These are phyloP conservation scores for Ophiostoma perfectum DNA, from an alignment of 2,329 filamentous ascomycete genomes.

Conservation along the genomic window DNA sequence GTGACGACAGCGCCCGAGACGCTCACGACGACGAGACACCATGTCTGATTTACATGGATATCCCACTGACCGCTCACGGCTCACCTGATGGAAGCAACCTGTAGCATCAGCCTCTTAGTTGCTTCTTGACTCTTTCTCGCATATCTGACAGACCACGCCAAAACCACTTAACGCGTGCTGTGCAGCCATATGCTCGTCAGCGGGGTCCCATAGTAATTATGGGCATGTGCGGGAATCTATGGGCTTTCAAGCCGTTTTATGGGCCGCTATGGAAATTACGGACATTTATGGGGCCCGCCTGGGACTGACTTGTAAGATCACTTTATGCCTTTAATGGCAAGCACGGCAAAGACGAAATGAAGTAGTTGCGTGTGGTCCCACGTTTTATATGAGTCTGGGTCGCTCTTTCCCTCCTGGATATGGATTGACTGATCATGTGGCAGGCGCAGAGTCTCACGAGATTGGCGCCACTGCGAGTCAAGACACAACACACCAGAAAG, in stretches of 20 bases:
- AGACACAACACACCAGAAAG: too few relatives aligned
- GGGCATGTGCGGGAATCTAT: constrained; percentile 6
- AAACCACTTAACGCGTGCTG: constrained; percentile 1
- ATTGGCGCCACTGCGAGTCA: too few relatives aligned
- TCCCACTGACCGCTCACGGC: too few relatives aligned
- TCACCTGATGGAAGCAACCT: too few relatives aligned
- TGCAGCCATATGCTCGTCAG: background rate
- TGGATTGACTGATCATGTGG: background rate
- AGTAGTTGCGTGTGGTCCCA: constrained; percentile 3
- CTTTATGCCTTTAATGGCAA: background rate
- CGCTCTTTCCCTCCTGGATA: background rate
- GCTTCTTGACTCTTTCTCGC: too few relatives aligned
- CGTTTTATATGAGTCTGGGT: background rate
- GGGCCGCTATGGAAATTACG: background rate
- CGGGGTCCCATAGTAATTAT: background rate
- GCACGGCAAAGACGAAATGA: background rate
- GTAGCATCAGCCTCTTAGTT: too few relatives aligned
- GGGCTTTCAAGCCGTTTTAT: background rate
- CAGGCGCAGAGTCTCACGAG: background rate
- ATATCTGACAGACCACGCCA: too few relatives aligned
- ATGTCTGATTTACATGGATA: too few relatives aligned
- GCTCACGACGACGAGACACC: too few relatives aligned
- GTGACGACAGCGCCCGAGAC: background rate
- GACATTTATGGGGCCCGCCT: background rate
- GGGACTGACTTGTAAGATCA: background rate